Evolutionary conservation across 2,329 filamentous ascomycete genomes (phyloP).

Genomic region (Talaromyces sp.): DNA sequence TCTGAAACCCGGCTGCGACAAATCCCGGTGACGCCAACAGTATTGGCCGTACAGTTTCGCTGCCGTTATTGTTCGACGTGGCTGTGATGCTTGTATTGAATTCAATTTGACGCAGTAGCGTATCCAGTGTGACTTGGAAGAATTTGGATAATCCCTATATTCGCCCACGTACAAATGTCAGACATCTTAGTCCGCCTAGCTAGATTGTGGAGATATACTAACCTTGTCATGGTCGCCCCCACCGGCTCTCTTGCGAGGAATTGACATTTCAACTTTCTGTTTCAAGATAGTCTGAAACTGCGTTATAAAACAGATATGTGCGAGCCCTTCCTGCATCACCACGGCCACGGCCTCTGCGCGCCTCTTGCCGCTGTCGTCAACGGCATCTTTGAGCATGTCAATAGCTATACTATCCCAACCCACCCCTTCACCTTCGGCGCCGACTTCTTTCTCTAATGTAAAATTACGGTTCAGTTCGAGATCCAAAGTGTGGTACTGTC

Average conservation of each 20-base stretch:
- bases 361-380: slow-evolving; percentile 62
- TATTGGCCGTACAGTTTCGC: slow-evolving; percentile 50
- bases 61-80: slow-evolving; percentile 22
- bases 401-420: slow-evolving; percentile 88
- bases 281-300: slow-evolving; percentile 45
- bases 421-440: slow-evolving; percentile 32
- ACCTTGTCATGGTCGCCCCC: slow-evolving; percentile 46
- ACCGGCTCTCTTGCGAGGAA: slow-evolving; percentile 43
- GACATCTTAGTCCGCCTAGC: no score
- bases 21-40: slow-evolving; percentile 88
- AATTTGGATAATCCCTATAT: slow-evolving; percentile 64
- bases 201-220: background rate
- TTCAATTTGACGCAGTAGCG: slow-evolving; percentile 72
- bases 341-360: slow-evolving; percentile 81
- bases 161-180: background rate
- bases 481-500: slow-evolving; percentile 67
- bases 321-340: slow-evolving; percentile 74
- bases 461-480: slow-evolving; percentile 85
- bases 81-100: slow-evolving; percentile 47
- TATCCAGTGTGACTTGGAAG: slow-evolving; percentile 69
- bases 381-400: slow-evolving; percentile 70
- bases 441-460: slow-evolving; percentile 73
- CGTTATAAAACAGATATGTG: slow-evolving; percentile 47
- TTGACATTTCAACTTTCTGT: slow-evolving; percentile 43
- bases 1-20: slow-evolving; percentile 71